phyloP scores from a whole-genome alignment of 2,329 filamentous ascomycete species.

The Epichloe hybrida region DNA sequence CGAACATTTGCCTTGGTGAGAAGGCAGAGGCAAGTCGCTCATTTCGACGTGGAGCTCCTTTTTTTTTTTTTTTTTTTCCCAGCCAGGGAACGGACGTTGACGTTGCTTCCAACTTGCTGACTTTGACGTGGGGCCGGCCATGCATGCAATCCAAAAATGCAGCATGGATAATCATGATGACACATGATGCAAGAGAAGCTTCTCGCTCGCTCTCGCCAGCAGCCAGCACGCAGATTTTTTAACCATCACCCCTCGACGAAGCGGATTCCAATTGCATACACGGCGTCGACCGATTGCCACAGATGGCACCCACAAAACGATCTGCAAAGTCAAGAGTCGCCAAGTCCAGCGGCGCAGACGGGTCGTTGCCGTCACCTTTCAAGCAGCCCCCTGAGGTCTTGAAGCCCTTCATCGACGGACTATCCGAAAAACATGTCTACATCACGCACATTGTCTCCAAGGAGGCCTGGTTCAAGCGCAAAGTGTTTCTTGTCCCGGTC shows the following conservation, averaged over 20 bases:
- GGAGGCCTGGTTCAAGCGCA: slow-evolving; percentile 57
- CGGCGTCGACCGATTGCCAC: neutral
- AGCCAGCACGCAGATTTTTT: neutral
- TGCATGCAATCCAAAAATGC: too few relatives aligned
- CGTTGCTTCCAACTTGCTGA: neutral
- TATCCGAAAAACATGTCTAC: slow-evolving; percentile 62
- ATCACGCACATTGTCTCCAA: slow-evolving; percentile 70
- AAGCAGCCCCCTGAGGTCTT: slow-evolving; percentile 51
- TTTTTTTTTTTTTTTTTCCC: neutral
- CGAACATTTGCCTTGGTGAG: neutral
- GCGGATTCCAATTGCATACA: neutral
- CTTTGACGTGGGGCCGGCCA: too few relatives aligned
- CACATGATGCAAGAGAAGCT: too few relatives aligned
- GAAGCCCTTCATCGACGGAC: slow-evolving; percentile 48
- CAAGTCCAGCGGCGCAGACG: slow-evolving; percentile 13
- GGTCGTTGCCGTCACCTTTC: slow-evolving; percentile 50
- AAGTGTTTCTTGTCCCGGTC: slow-evolving; percentile 70
- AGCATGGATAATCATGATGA: too few relatives aligned
- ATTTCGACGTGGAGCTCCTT: neutral
- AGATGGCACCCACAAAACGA: slow-evolving; percentile 22
- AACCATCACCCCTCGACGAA: neutral
- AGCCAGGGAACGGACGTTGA: too few relatives aligned
- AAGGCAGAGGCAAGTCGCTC: neutral
- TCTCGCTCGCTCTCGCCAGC: too few relatives aligned
- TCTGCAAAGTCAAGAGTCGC: slow-evolving; percentile 18